phyloP scores from a whole-genome alignment of 2,329 filamentous ascomycete species.

The Trichoderma sp. region DNA sequence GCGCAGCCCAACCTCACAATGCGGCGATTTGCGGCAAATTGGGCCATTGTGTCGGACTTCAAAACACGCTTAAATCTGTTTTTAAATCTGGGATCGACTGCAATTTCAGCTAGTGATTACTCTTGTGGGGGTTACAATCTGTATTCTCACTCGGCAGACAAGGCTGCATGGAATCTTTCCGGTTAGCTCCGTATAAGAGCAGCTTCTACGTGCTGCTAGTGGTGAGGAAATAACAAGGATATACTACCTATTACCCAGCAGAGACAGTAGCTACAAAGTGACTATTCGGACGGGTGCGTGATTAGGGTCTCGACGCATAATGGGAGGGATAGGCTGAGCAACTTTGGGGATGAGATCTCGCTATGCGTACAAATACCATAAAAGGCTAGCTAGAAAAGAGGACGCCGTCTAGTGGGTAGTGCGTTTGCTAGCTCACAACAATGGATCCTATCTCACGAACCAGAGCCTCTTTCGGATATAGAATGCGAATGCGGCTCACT shows the following conservation, averaged over 20 bases:
- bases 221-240: not conserved
- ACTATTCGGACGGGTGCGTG: not conserved
- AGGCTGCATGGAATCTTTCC: not conserved
- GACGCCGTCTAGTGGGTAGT: not conserved
- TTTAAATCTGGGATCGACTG: not conserved
- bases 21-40: conserved; percentile 12
- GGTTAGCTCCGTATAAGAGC: not conserved
- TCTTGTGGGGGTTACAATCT: not conserved
- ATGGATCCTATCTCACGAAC: not conserved
- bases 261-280: not conserved
- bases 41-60: not conserved
- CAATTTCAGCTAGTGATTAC: conserved; percentile 4
- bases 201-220: no score
- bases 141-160: not conserved
- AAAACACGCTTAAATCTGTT: not conserved
- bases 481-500: not conserved
- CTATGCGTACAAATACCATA: not conserved
- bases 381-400: not conserved
- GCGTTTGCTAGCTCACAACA: not conserved
- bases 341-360: not conserved
- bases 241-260: not conserved
- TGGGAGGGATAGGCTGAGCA: not conserved
- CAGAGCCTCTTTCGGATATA: not conserved
- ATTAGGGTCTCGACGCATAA: not conserved
- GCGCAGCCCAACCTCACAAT: conserved; percentile 9